phyloP scores from a whole-genome alignment of 2,329 filamentous ascomycete species.

The Colletotrichum orbiculare region DNA sequence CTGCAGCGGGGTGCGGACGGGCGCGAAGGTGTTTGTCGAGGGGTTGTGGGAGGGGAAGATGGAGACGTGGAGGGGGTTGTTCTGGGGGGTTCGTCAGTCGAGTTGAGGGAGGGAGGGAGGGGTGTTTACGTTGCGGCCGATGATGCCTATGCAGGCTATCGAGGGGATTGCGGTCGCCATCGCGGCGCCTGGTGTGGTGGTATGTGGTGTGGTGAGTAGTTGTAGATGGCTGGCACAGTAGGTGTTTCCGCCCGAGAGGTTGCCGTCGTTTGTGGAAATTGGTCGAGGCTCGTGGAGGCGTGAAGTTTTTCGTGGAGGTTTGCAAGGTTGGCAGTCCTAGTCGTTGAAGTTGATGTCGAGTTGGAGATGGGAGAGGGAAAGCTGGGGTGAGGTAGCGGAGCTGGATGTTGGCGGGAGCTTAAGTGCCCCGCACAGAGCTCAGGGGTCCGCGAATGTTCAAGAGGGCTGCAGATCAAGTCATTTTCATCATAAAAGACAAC shows the following conservation, averaged over 20 bases:
- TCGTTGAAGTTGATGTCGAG: not conserved
- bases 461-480: not conserved
- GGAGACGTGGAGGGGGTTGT: slow-evolving; percentile 94
- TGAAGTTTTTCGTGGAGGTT: no score
- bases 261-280: not conserved
- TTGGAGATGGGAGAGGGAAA: slow-evolving; percentile 28
- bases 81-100: slow-evolving; percentile 63
- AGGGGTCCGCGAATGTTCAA: not conserved
- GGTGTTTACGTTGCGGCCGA: slow-evolving; percentile 84
- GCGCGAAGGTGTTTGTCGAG: slow-evolving; percentile 61
- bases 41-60: slow-evolving; percentile 83
- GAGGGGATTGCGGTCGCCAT: slow-evolving; percentile 77
- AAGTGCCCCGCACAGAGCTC: slow-evolving; percentile 29
- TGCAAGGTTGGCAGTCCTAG: no score
- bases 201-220: not conserved
- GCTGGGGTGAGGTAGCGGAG: slow-evolving; percentile 14
- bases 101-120: not conserved
- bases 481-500: no score
- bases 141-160: slow-evolving; percentile 92
- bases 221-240: not conserved
- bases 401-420: slow-evolving; percentile 31
- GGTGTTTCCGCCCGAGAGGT: not conserved
- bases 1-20: slow-evolving; percentile 80
- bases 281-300: not conserved
- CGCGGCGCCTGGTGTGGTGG: slow-evolving; percentile 5